A percentile compares a stretch with the other conserved stretches of the same genome.
Evolutionary conservation across 768 basidiomycete species (phyloP).

Genomic region (Hebeloma cylindrosporum): DNA sequence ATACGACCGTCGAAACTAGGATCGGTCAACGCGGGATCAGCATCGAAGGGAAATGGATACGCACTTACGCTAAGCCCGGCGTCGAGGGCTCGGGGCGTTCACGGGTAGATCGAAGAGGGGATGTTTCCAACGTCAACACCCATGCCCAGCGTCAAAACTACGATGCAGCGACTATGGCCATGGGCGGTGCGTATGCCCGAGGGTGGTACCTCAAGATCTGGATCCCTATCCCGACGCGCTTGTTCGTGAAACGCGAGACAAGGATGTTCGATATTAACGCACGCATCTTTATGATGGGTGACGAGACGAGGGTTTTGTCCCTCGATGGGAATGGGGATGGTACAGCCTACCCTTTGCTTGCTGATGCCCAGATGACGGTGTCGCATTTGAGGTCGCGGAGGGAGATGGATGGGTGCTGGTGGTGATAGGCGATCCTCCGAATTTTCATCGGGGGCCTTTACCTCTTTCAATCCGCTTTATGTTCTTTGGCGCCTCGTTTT

Average conservation of each 20-base stretch:
- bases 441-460: too few relatives aligned
- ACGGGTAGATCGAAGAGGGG: constrained; percentile 1
- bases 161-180: constrained; percentile 29
- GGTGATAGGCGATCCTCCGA: too few relatives aligned
- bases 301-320: constrained; percentile 18
- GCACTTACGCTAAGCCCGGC: constrained; percentile 24
- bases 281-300: constrained; percentile 36
- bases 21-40: constrained; percentile 23
- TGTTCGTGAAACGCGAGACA: constrained; percentile 49
- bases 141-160: background rate
- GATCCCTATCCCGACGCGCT: constrained; percentile 46
- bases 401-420: constrained; percentile 32
- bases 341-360: constrained; percentile 19
- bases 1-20: background rate
- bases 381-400: constrained; percentile 42
- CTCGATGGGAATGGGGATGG: constrained; percentile 21
- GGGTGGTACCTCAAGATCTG: constrained; percentile 42
- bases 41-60: constrained; percentile 32
- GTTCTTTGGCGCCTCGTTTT: too few relatives aligned
- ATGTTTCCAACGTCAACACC: background rate
- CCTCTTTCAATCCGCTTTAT: too few relatives aligned
- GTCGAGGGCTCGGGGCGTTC: constrained; percentile 11
- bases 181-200: constrained; percentile 20
- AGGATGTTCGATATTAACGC: constrained; percentile 40
- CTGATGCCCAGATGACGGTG: constrained; percentile 37